Conservation (phyloP, 2,329 filamentous ascomycete genomes). For the Curvularia sp. region DNA sequence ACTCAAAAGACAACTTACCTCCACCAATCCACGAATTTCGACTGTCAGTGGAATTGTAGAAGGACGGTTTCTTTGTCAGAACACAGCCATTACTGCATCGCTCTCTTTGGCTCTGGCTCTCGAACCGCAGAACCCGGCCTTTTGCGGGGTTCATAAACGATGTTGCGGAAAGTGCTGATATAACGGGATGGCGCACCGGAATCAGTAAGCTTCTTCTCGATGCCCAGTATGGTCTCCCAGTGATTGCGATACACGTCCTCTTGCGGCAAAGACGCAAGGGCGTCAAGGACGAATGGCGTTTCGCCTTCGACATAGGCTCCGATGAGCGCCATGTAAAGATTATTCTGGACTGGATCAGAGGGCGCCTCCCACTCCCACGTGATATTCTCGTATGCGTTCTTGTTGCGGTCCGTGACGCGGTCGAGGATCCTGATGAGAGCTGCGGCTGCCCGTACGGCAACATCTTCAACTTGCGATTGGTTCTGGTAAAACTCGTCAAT, state of each 20-base stretch:
- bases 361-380: slow-evolving; percentile 40
- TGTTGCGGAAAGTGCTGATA: slow-evolving; percentile 34
- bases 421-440: slow-evolving; percentile 45
- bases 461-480: slow-evolving; percentile 31
- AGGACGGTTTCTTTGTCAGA: not conserved
- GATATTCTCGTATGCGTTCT: slow-evolving; percentile 41
- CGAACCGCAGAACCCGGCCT: slow-evolving; percentile 39
- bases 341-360: slow-evolving; percentile 37
- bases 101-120: slow-evolving; percentile 41
- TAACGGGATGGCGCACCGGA: slow-evolving; percentile 35
- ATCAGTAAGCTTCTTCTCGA: slow-evolving; percentile 37
- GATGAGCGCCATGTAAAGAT: slow-evolving; percentile 44
- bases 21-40: not conserved
- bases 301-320: slow-evolving; percentile 23
- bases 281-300: slow-evolving; percentile 40
- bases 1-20: slow-evolving; percentile 11
- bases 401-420: slow-evolving; percentile 41
- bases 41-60: not conserved
- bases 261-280: slow-evolving; percentile 37
- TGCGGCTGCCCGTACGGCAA: slow-evolving; percentile 38
- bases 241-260: slow-evolving; percentile 44
- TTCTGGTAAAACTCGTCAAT: slow-evolving; percentile 40
- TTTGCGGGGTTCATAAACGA: slow-evolving; percentile 44
- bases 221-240: slow-evolving; percentile 34
- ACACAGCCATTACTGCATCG: slow-evolving; percentile 29